Base-by-base conservation (phyloP, 2,329 filamentous ascomycete genomes). In the Penicillium paneum region DNA sequence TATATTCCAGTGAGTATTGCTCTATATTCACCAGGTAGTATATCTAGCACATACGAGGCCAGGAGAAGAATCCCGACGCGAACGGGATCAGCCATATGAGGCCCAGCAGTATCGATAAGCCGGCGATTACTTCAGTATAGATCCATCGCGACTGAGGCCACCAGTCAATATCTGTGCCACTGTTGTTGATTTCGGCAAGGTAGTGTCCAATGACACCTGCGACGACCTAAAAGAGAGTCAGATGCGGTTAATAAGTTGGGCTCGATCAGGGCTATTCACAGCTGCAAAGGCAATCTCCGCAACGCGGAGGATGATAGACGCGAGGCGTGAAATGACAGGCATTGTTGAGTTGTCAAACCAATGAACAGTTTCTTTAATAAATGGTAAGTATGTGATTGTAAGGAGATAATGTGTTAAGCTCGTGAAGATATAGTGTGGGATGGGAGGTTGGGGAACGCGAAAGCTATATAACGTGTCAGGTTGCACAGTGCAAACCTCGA, bases 11-110 rank as follows among this genome's bases (percentile, higher is more conserved):
- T 63, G 40, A 58, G 60, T 40, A 42, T 10, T 6, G 11, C 24
- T 21, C 5, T 15, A 26, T 15, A 5, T 42, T n/a, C n/a, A 11
- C 10, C 1, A 32, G 12, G 13, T 36, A 17, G 34, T 10, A 35
- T 2, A 13, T 2, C 28, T 24, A 52, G 21, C 21, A 64, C 71
- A 17, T 72, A 76, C 74, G 54, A 0, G 86, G 86, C 81, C 86
- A 92, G 71, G 87, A 81, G 57, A 85, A 79, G 71, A 91, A 90
- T 43, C 79, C 81, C 47, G 77, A 76, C 2, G 83, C 81, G 67
- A 89, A 89, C 2, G 89, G 89, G 38, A 92, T 78, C 28, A 91
- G 78, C 83, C 88, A 90, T 58, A 92, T 70, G 26, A 92, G 73
- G 5, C 83, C 78, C n/a, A 90, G 76, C 38, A 92, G 70, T 51